Conservation (phyloP, 2,329 filamentous ascomycete genomes). For the Aphanocladium album region DNA sequence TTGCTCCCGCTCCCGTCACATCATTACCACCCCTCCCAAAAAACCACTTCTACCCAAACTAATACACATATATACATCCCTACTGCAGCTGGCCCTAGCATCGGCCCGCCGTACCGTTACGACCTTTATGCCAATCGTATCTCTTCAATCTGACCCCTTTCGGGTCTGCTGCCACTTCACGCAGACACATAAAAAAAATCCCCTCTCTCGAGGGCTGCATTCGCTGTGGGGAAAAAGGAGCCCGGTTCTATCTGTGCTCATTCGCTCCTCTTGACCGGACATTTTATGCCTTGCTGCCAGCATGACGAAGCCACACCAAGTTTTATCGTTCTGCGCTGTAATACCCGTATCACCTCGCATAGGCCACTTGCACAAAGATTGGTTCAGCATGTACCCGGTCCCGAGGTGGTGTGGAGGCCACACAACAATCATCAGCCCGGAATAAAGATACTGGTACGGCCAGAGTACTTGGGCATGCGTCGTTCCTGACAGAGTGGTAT, state of each 20-base stretch:
- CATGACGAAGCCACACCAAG: background rate
- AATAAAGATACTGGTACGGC: background rate
- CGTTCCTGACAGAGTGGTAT: constrained; percentile 12
- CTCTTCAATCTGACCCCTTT: constrained; percentile 3
- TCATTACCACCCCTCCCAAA: background rate
- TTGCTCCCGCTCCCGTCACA: constrained; percentile 10
- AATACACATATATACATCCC: background rate
- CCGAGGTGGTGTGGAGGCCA: background rate
- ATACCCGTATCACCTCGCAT: constrained; percentile 11
- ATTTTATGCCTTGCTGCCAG: constrained; percentile 1
- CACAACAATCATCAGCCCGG: background rate
- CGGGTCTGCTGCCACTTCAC: constrained; percentile 1
- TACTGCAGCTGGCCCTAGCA: constrained; percentile 6
- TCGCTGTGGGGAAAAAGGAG: background rate
- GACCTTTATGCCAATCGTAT: constrained; percentile 2
- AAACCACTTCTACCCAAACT: background rate
- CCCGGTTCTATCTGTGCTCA: background rate
- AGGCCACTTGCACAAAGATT: background rate
- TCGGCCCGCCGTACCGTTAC: constrained; percentile 9
- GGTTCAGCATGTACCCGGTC: constrained; percentile 3
- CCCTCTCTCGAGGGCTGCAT: constrained; percentile 11
- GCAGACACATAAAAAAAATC: background rate
- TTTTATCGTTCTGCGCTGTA: background rate
- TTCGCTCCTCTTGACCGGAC: background rate
- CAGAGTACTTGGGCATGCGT: background rate